Evolutionary conservation across 2,329 filamentous ascomycete genomes (phyloP), one percentile per base, ranked within the genome.

Genomic region (Stagonosporopsis rhizophila): DNA sequence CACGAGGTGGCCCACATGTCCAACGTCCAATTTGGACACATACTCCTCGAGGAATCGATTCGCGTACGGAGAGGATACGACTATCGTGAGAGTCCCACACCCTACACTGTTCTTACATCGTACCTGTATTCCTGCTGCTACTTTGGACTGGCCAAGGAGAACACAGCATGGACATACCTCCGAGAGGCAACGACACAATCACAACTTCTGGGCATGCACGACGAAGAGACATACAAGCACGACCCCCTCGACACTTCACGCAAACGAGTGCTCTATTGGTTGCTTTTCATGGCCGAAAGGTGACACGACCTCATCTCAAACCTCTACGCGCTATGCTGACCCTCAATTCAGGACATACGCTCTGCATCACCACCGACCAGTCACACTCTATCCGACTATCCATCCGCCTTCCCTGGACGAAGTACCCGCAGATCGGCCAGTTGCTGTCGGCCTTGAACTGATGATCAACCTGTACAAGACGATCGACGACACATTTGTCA

Each of bases 401-500:
- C 79, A 80, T 38, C 75, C 83, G 4, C 85, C 82, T 2, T 81
- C 78, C 4, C 51, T 80, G 27, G 64, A 85, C 67, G 70, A 82
- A 71, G 67, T 83, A 44, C 77, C 80, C 4, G 82, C 82, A 46
- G 85, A 87, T 64, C 75, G 79, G 0, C 80, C 81, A 22, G 81
- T 85, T 51, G 78, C 85, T 27, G 76, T 81, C 11, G 86, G 87
- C 1, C 87, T 89, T 59, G 77, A 85, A 30, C 82, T 85, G 59
- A 78, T 89, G 11, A 83, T 87, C 40, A 81, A 83, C 46, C 81
- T 87, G 14, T 89, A 86, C 71, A 81, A 83, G 30, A 85, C 85
- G 1, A 83, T 89, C 34, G 85, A 89, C 66, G 84, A 88, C 60
- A 83, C 81, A 0, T 88, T 89, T 63, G 80, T 89, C 14, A 81